These are phyloP conservation scores for Psilocybe subaeruginosa DNA, from an alignment of 768 basidiomycete genomes.

Conservation along the genomic window DNA sequence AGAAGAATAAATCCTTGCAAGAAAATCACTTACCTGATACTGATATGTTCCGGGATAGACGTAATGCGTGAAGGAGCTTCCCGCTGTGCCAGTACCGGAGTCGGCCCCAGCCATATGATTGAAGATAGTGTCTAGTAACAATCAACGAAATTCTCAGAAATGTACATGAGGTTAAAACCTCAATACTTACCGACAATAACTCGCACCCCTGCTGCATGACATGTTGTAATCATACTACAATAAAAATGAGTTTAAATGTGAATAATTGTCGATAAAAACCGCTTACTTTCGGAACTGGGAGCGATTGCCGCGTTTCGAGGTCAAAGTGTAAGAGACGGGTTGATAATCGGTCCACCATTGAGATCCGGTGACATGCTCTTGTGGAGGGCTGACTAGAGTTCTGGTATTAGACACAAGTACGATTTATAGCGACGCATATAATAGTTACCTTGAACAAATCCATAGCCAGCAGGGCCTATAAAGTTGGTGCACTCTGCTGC, in stretches of 20 bases:
- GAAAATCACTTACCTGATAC: conserved; percentile 35
- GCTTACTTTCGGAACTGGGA: conserved; percentile 46
- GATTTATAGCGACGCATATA: not conserved
- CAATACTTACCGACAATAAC: conserved; percentile 50
- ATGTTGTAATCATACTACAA: conserved; percentile 48
- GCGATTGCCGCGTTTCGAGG: conserved; percentile 66
- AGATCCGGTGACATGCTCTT: conserved; percentile 58
- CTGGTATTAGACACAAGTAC: not conserved
- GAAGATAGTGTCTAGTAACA: conserved; percentile 50
- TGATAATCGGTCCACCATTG: conserved; percentile 83
- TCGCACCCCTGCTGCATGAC: conserved; percentile 58
- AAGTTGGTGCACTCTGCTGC: conserved; percentile 67
- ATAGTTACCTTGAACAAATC: conserved; percentile 63
- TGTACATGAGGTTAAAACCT: not conserved
- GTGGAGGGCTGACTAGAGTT: conserved; percentile 48
- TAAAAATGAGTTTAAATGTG: not conserved
- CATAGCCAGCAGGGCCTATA: conserved; percentile 71
- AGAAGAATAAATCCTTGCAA: not conserved
- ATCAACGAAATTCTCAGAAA: not conserved
- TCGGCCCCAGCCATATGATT: conserved; percentile 66
- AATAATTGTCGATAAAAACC: conserved; percentile 6
- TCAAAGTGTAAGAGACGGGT: conserved; percentile 66
- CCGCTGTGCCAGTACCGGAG: conserved; percentile 52
- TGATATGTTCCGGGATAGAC: conserved; percentile 53
- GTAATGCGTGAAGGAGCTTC: conserved; percentile 57